These are phyloP conservation scores for Russula ochroleuca DNA, from an alignment of 768 basidiomycete genomes.

Conservation along the genomic window DNA sequence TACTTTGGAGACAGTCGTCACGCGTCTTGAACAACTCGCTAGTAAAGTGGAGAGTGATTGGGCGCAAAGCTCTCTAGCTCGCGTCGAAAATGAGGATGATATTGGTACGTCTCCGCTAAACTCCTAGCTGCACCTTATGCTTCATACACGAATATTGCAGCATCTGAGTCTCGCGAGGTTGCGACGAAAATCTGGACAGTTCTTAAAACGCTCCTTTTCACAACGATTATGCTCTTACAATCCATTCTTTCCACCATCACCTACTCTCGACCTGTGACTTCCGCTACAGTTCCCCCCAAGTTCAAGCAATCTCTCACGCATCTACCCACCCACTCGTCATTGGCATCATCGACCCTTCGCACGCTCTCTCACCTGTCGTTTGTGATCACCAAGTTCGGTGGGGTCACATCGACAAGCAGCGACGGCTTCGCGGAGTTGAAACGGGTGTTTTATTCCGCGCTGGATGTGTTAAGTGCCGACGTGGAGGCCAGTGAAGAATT, in stretches of 20 bases:
- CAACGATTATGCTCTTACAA: conserved; percentile 63
- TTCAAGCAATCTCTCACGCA: neutral
- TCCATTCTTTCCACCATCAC: conserved; percentile 52
- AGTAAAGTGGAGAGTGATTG: conserved; percentile 31
- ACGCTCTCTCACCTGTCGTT: conserved; percentile 68
- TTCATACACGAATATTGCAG: conserved; percentile 31
- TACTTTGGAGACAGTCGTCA: conserved; percentile 27
- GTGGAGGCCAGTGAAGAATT: conserved; percentile 38
- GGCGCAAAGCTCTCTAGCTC: conserved; percentile 32
- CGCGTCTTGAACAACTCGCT: conserved; percentile 29
- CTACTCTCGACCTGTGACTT: conserved; percentile 35
- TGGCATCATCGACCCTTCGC: conserved; percentile 53
- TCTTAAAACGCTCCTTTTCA: conserved; percentile 75
- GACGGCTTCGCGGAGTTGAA: conserved; percentile 68
- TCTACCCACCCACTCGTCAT: conserved; percentile 38
- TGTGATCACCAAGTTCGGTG: conserved; percentile 76
- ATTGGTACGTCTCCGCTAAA: conserved; percentile 30
- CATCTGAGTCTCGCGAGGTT: conserved; percentile 43
- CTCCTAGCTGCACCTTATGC: neutral
- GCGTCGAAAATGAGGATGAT: conserved; percentile 31
- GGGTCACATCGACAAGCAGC: conserved; percentile 50
- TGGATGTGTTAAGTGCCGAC: conserved; percentile 62
- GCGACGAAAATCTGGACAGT: conserved; percentile 57
- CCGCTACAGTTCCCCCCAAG: neutral
- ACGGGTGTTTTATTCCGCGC: conserved; percentile 67